Evolutionary conservation across 257 asterid genomes (phyloP).

Genomic region (Nicotiana knightiana): DNA sequence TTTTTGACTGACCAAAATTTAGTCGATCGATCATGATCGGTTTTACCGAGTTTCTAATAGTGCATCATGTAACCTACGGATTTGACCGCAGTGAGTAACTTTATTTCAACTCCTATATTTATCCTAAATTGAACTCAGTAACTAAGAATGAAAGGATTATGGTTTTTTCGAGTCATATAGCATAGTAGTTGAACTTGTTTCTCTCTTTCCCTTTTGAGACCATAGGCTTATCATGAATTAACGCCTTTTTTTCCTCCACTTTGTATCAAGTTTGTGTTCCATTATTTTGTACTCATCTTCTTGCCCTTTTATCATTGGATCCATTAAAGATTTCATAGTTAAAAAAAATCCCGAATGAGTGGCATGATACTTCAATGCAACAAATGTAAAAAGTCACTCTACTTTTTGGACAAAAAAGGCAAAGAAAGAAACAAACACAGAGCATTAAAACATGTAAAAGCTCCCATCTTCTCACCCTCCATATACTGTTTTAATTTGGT

Average conservation of each 20-base stretch:
- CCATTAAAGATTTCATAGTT: slow-evolving; percentile 30
- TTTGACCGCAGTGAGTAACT: no score
- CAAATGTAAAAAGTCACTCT: slow-evolving; percentile 19
- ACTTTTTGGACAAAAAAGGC: slow-evolving; percentile 8
- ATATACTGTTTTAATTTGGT: slow-evolving; percentile 14
- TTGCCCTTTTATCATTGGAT: slow-evolving; percentile 40
- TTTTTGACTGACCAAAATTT: no score
- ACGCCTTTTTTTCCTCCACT: neutral
- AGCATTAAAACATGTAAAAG: slow-evolving; percentile 21
- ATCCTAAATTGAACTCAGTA: no score
- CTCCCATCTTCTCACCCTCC: slow-evolving; percentile 2
- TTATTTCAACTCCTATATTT: no score
- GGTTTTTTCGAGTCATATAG: no score
- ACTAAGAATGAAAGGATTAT: no score
- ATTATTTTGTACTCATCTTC: slow-evolving; percentile 33
- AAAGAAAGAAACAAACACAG: slow-evolving; percentile 36
- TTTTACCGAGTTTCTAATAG: no score
- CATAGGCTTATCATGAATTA: slow-evolving; percentile 2
- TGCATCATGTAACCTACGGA: no score
- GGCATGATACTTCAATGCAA: slow-evolving; percentile 18
- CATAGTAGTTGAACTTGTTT: neutral
- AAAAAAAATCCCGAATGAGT: slow-evolving; percentile 27
- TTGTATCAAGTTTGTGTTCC: slow-evolving; percentile 16
- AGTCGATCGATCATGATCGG: no score
- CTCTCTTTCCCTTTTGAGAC: neutral